These are phyloP conservation scores for Rheum nobile DNA, from an alignment of 148 eudicot genomes.

Conservation along the genomic window DNA sequence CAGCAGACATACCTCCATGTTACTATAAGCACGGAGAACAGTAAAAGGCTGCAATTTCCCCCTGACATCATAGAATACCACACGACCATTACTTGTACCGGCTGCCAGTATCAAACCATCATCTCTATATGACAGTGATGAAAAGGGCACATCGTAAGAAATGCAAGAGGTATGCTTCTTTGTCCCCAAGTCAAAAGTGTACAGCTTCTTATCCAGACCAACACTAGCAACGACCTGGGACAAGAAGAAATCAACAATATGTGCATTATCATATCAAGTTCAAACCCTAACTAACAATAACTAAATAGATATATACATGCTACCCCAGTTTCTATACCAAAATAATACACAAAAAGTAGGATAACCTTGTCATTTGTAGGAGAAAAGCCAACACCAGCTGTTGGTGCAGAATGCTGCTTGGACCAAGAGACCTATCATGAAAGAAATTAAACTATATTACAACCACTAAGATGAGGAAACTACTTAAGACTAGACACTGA, in stretches of 20 bases:
- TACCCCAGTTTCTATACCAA: neutral
- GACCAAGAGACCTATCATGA: conserved; percentile 74
- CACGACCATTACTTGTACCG: conserved; percentile 80
- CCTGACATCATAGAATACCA: conserved; percentile 91
- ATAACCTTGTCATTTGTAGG: conserved; percentile 92
- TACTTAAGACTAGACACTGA: neutral
- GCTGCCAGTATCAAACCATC: conserved; percentile 89
- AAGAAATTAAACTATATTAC: conserved; percentile 3
- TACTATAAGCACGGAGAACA: conserved; percentile 82
- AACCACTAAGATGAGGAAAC: conserved; percentile 4
- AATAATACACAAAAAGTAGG: neutral
- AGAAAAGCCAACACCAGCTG: conserved; percentile 81
- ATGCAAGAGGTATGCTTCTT: conserved; percentile 53
- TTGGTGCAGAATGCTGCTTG: conserved; percentile 98
- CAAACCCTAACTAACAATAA: neutral
- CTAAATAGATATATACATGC: neutral
- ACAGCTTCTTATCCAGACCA: conserved; percentile 92
- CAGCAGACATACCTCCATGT: conserved; percentile 54
- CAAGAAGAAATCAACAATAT: conserved; percentile 5
- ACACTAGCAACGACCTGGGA: conserved; percentile 79
- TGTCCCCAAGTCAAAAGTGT: conserved; percentile 65
- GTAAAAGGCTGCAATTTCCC: conserved; percentile 88
- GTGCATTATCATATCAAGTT: neutral
- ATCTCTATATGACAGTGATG: conserved; percentile 81
- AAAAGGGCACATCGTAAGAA: conserved; percentile 83